Percentiles rank a stretch among this genome's conserved stretches.
Evolutionary conservation across 1,284 basidiomycete species (phyloP).

Genomic region (Apiotrichum laibachii): DNA sequence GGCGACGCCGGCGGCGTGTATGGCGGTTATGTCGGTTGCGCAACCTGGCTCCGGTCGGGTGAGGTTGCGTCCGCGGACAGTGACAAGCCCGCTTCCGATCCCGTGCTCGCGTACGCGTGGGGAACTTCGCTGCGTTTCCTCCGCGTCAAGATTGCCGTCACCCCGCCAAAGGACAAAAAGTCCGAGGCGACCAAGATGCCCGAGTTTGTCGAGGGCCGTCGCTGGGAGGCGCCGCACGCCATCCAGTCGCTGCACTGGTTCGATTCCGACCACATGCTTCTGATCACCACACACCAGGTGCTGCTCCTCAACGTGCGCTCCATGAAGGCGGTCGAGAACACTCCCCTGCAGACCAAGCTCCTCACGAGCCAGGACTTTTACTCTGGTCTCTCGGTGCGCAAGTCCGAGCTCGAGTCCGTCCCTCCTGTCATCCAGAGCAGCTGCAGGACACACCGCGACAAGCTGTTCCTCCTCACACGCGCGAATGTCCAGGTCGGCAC

Average conservation of each 20-base stretch:
- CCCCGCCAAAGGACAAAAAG: constrained; percentile 8
- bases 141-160: constrained; percentile 51
- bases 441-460: constrained; percentile 78
- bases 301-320: constrained; percentile 67
- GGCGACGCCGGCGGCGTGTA: constrained; percentile 50
- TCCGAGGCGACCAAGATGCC: constrained; percentile 26
- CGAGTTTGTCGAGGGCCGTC: constrained; percentile 46
- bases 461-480: constrained; percentile 72
- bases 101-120: constrained; percentile 80
- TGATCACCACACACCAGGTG: constrained; percentile 60
- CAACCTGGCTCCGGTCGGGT: constrained; percentile 70
- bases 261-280: constrained; percentile 51
- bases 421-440: constrained; percentile 61
- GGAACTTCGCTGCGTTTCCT: constrained; percentile 65
- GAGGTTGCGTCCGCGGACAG: constrained; percentile 15
- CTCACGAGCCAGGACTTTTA: constrained; percentile 44
- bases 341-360: constrained; percentile 39
- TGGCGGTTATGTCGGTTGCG: constrained; percentile 59
- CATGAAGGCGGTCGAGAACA: constrained; percentile 43
- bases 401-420: constrained; percentile 7
- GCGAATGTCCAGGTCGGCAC: constrained; percentile 74
- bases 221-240: constrained; percentile 41
- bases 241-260: constrained; percentile 55
- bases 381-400: constrained; percentile 17
- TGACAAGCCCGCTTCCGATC: constrained; percentile 48